Base-by-base conservation (phyloP, 208 protist species). In the Acanthamoeba comandoni region DNA sequence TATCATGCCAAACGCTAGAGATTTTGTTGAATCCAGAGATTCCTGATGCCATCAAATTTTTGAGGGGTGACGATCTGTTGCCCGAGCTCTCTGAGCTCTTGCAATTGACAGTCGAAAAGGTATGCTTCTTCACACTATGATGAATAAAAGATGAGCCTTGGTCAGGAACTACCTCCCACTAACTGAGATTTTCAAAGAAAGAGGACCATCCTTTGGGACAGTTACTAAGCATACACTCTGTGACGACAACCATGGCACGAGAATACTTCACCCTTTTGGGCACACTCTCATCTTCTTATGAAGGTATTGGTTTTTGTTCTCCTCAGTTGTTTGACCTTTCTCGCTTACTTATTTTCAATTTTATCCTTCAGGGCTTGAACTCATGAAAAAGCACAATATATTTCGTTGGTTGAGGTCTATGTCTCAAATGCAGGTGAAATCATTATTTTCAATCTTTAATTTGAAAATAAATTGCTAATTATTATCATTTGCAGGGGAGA, bases 251-350 rank as follows among this genome's bases (percentile, higher is more conserved):
- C 9, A 94, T 94, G 93, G 70, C 93, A 26, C 39, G 90, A 53
- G 93, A 94, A 64, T 94, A 94, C n/a, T 94, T 94, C 43, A 82
- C 93, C 4, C 90, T 94, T 60, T 75, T 94, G 19, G 93, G 93
- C 2, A 94, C 90, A 9, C 22, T 94, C 17, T 71, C 58, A 2
- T 71, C 58, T 17, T 55, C 57, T 19, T 29, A 65, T 22, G 80
- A 88, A n/a, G 80, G 80, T 70, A n/a, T 15, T 1, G 0, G 9
- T n/a, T 17, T n/a, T 5, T 22, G n/a, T 77, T 3, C 2, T 26
- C 52, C 67, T 22, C 19, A 7, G 13, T 19, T 12, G 9, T n/a
- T 51, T 13, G 11, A 24, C 12, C 57, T 26, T 31, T 35, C 67
- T 35, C 29, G 64, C 17, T 39, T 4, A 9, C 2, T 9, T 62